Evolutionary conservation across 176 grass and related monocot species (phyloP), one percentile per base, ranked within the genome.

Genomic region (Oryza punctata): DNA sequence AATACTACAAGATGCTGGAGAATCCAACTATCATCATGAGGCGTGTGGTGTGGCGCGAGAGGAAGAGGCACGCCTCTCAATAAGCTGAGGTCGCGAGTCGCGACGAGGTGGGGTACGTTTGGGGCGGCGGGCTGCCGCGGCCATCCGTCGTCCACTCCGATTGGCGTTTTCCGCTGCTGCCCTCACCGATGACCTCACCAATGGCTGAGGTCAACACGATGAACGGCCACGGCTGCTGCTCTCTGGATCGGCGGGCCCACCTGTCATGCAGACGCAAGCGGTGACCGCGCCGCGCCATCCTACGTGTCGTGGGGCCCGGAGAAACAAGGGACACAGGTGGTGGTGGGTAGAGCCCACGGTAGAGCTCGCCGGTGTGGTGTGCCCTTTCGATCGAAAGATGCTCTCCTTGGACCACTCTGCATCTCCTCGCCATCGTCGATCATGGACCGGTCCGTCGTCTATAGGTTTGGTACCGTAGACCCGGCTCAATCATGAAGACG

Each of bases 301-400:
- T n/a, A n/a, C n/a, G n/a, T 19, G 63, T 30, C 61, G 38, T 15
- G 79, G 79, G 47, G 0, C 79, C 79, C 47, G 32, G 9, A 4
- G 1, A 3, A 72, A 70, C 78, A 8, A 47, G 10, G 0, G 29
- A 70, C 66, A 16, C 66, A 8, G n/a, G 18, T 46, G 44, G 33
- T 26, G 13, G 23, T 38, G 7, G 21, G 28, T 7, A 24, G 75
- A 61, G 75, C 1, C 37, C 37, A 38, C 37, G 7, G 37, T 38
- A 38, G 37, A 8, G 7, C 1, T 38, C 37, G 37, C 37, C 37
- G 33, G 33, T 35, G 37, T 38, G 1, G 37, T 38, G 6, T 37
- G 21, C 63, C 21, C 71, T 76, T 9, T 76, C 80, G 6, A 73
- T 29, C 25, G 32, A 82, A 82, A 82, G 80, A 63, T 23, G 10